A percentile compares a stretch with the other conserved stretches of the same genome.
Evolutionary conservation across 1,139 yeast genomes (phyloP).

Genomic region (Candida sojae): DNA sequence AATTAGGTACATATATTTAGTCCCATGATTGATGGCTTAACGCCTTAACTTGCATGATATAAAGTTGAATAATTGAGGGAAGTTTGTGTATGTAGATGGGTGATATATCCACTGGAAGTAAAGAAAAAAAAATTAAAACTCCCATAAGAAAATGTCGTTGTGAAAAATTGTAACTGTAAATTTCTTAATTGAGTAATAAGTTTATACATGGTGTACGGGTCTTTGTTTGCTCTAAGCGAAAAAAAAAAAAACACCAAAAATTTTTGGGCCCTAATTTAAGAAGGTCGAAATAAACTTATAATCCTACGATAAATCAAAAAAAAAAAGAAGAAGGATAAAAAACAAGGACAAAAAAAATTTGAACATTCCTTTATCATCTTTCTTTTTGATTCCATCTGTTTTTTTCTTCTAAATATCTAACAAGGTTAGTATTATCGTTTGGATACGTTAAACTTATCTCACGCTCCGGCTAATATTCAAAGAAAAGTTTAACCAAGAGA

Average conservation of each 20-base stretch:
- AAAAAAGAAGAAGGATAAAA: too few relatives aligned
- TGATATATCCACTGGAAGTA: background rate
- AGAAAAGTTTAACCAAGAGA: background rate
- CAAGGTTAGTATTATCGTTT: background rate
- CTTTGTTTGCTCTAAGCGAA: background rate
- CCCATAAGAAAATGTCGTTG: background rate
- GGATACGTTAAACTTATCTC: background rate
- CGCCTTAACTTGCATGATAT: background rate
- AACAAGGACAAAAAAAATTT: background rate
- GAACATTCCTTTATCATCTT: too few relatives aligned
- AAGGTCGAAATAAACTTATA: background rate
- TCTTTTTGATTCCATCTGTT: background rate
- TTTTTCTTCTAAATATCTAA: background rate
- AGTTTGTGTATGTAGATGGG: too few relatives aligned
- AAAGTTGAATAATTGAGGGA: too few relatives aligned
- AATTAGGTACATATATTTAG: background rate
- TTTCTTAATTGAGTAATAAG: constrained; percentile 1
- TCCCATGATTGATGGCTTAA: background rate
- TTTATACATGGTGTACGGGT: background rate
- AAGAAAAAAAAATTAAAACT: background rate
- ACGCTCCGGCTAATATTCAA: background rate
- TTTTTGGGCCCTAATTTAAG: background rate
- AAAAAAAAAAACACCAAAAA: background rate
- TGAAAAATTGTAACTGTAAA: background rate
- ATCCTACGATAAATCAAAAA: too few relatives aligned